Evolutionary conservation across 1,139 yeast species (phyloP).

Genomic region (Lodderomyces metapsilosis): DNA sequence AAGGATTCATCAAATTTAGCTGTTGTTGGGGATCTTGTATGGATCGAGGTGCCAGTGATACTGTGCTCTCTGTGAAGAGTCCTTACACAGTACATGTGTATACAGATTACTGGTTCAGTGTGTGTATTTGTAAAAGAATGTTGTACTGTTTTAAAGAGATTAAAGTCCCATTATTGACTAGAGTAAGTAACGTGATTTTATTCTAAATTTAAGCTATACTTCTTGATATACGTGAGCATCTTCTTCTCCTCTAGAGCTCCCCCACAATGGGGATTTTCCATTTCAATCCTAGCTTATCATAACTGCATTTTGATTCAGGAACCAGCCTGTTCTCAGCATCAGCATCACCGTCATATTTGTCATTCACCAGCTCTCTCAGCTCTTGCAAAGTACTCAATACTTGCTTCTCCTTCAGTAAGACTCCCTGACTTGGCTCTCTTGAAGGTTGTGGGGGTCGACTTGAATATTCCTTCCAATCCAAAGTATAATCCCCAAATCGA

Average conservation of each 20-base stretch:
- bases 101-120: too few species aligned
- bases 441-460: background rate
- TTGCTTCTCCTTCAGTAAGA: background rate
- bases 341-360: background rate
- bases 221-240: too few species aligned
- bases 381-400: constrained; percentile 14
- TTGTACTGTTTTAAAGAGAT: too few species aligned
- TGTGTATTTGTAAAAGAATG: too few species aligned
- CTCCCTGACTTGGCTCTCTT: background rate
- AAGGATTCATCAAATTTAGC: too few species aligned
- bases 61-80: too few species aligned
- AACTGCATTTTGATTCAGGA: constrained; percentile 23
- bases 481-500: constrained; percentile 42
- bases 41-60: too few species aligned
- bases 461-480: constrained; percentile 26
- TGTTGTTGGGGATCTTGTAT: too few species aligned
- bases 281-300: constrained; percentile 44
- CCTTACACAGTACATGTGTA: too few species aligned
- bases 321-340: background rate
- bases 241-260: constrained; percentile 26
- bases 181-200: too few species aligned
- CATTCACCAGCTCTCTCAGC: constrained; percentile 8
- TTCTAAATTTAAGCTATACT: too few species aligned
- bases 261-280: constrained; percentile 54
- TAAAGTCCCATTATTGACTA: too few species aligned